Conservation (phyloP, 768 basidiomycete species). For the Lanmaoa pseudosensibilis region DNA sequence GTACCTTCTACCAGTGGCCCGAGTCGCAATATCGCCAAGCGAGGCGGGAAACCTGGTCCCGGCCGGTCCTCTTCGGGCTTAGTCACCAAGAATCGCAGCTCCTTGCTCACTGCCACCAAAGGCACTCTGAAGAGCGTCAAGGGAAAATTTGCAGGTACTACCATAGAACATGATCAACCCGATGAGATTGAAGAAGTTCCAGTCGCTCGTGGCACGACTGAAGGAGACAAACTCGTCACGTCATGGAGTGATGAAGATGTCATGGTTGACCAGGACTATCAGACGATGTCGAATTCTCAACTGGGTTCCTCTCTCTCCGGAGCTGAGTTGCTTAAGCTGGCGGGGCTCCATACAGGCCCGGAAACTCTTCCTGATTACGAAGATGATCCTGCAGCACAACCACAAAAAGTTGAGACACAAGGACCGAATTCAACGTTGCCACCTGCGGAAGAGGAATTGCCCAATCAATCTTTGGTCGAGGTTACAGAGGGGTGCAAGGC, state of each 20-base stretch:
- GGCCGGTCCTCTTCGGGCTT: conserved; percentile 50
- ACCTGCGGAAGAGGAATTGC: background rate
- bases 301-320: conserved; percentile 34
- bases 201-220: background rate
- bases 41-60: conserved; percentile 44
- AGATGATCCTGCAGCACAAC: conserved; percentile 37
- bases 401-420: background rate
- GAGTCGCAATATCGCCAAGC: conserved; percentile 9
- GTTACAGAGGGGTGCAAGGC: conserved; percentile 2
- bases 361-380: conserved; percentile 58
- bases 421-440: conserved; percentile 1
- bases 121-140: conserved; percentile 52
- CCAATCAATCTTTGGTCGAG: conserved; percentile 1
- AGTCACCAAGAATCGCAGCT: conserved; percentile 43
- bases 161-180: conserved; percentile 15
- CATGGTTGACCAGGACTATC: conserved; percentile 7
- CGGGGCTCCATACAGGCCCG: conserved; percentile 44
- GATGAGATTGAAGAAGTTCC: conserved; percentile 22
- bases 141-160: conserved; percentile 37
- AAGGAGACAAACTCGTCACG: conserved; percentile 11
- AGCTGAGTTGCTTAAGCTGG: conserved; percentile 49
- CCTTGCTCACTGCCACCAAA: conserved; percentile 54
- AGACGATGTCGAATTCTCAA: conserved; percentile 3
- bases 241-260: conserved; percentile 24
- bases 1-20: conserved; percentile 11